Percentiles rank a stretch among this genome's conserved stretches.
Conservation (phyloP, 1,139 yeast genomes). For the Yamadazyma triangularis region DNA sequence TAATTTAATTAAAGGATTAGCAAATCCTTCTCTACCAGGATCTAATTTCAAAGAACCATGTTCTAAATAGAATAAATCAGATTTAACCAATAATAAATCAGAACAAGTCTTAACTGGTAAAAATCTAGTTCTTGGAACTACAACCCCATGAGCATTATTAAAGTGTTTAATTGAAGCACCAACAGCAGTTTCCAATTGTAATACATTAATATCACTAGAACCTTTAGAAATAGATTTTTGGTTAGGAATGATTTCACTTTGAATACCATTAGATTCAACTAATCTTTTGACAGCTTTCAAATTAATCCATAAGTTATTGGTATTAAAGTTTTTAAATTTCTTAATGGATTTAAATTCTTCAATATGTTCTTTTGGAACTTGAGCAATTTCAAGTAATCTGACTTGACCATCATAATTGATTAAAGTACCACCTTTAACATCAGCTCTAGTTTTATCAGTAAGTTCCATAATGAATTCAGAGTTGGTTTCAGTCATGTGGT, state of each 20-base stretch:
- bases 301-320: conserved; percentile 97
- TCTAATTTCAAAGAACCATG: conserved; percentile 90
- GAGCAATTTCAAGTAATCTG: conserved; percentile 94
- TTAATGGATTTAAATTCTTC: conserved; percentile 98
- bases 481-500: conserved; percentile 88
- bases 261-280: conserved; percentile 77
- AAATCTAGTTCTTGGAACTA: conserved; percentile 96
- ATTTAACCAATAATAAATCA: conserved; percentile 87
- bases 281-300: conserved; percentile 90
- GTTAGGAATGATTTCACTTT: conserved; percentile 94
- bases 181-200: conserved; percentile 97
- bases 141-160: conserved; percentile 94
- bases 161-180: conserved; percentile 99
- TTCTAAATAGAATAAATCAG: conserved; percentile 87
- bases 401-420: conserved; percentile 95
- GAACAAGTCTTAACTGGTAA: conserved; percentile 98
- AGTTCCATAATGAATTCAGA: conserved; percentile 97
- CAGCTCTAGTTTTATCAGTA: conserved; percentile 98
- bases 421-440: conserved; percentile 98
- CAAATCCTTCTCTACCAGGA: conserved; percentile 77
- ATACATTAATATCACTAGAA: conserved; percentile 71
- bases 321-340: conserved; percentile 96
- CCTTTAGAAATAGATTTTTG: conserved; percentile 78
- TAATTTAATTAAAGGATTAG: conserved; percentile 91
- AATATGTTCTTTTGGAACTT: conserved; percentile 97